These are phyloP conservation scores for Halophytophthora batemanensis DNA, from an alignment of 352 stramenopile genomes.

Conservation along the genomic window DNA sequence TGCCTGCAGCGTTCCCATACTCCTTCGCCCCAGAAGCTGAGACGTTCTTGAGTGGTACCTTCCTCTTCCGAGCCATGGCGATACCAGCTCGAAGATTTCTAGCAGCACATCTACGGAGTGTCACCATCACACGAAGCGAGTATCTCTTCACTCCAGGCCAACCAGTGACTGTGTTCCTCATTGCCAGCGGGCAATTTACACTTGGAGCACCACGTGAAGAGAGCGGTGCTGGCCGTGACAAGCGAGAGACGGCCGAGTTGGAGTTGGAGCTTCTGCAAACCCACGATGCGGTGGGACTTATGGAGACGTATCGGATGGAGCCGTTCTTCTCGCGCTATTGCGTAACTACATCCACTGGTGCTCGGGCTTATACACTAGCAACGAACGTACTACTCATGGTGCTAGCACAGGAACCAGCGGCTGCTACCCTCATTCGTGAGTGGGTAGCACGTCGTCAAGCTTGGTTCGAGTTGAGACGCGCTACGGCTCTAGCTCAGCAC, in stretches of 20 bases:
- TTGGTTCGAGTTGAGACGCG: conserved; percentile 55
- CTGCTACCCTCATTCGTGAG: conserved; percentile 34
- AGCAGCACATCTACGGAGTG: conserved; percentile 32
- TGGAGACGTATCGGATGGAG: conserved; percentile 37
- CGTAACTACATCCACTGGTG: conserved; percentile 30
- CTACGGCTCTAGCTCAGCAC: conserved; percentile 57
- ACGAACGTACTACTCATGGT: conserved; percentile 26
- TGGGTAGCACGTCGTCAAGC: conserved; percentile 37
- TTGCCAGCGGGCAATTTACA: conserved; percentile 39
- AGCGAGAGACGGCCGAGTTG: conserved; percentile 30
- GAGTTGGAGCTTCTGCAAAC: conserved; percentile 57
- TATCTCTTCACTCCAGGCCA: conserved; percentile 60
- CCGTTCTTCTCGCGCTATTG: conserved; percentile 46
- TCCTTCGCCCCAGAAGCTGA: conserved; percentile 19
- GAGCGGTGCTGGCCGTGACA: background rate
- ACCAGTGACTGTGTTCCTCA: conserved; percentile 38
- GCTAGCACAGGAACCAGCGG: conserved; percentile 32
- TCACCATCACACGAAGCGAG: conserved; percentile 35
- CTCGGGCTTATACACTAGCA: conserved; percentile 36
- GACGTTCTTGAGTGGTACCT: conserved; percentile 35
- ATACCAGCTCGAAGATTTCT: conserved; percentile 36
- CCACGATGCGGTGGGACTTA: conserved; percentile 40
- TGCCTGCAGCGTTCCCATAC: conserved; percentile 12
- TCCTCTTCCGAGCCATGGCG: conserved; percentile 41
- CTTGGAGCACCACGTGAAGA: conserved; percentile 22